Conservation (phyloP, 2,329 filamentous ascomycete species). For the Cordyceps cateniannulata region DNA sequence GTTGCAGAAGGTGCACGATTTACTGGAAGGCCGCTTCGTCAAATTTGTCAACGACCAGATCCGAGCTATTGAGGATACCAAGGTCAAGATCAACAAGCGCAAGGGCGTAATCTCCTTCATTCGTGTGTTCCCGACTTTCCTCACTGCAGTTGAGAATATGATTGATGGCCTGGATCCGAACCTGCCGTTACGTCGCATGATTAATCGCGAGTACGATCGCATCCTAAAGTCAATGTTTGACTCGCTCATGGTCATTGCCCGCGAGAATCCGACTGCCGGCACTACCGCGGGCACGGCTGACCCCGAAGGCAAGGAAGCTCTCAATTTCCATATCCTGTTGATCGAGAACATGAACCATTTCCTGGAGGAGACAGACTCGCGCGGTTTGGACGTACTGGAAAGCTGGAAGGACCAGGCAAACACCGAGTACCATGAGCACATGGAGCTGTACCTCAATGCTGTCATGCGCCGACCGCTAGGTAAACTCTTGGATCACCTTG, state of each 20-base stretch:
- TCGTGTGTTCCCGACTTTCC: constrained; percentile 84
- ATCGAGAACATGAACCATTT: constrained; percentile 99
- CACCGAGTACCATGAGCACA: constrained; percentile 76
- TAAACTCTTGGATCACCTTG: constrained; percentile 84
- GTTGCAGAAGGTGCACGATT: constrained; percentile 71
- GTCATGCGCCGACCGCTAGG: constrained; percentile 86
- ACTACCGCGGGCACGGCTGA: constrained; percentile 40
- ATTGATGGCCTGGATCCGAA: constrained; percentile 51
- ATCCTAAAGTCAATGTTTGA: constrained; percentile 97
- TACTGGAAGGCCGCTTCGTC: constrained; percentile 68
- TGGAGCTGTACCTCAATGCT: constrained; percentile 78
- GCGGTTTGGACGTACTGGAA: constrained; percentile 67
- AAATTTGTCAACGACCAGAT: constrained; percentile 94
- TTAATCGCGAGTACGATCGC: constrained; percentile 82
- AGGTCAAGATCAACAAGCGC: constrained; percentile 98
- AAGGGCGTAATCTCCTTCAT: constrained; percentile 96
- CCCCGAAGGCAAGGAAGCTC: constrained; percentile 86
- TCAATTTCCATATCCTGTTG: constrained; percentile 94
- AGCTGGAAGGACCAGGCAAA: constrained; percentile 76
- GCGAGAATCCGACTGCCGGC: constrained; percentile 53
- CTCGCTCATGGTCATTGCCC: constrained; percentile 87
- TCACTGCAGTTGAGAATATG: constrained; percentile 78
- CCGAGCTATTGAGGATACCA: constrained; percentile 92
- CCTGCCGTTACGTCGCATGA: constrained; percentile 62
- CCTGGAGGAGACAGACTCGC: constrained; percentile 79